phyloP scores from a whole-genome alignment of 192 early-diverging fungal species.

The Powellomyces hirtus region DNA sequence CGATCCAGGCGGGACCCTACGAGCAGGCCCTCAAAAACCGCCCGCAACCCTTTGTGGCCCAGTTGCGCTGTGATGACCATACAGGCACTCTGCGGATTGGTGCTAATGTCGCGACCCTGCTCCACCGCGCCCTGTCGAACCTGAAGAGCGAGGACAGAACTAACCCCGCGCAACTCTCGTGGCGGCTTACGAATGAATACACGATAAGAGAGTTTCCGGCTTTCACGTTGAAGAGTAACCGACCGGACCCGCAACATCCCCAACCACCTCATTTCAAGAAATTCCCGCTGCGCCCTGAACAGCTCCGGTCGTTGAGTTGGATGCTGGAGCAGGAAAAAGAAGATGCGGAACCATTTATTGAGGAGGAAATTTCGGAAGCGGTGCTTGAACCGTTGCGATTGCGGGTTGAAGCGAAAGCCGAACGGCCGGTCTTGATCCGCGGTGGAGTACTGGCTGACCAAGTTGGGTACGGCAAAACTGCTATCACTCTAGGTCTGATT shows the following conservation, averaged over 20 bases:
- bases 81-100: conserved; percentile 35
- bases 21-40: conserved; percentile 44
- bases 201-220: not conserved
- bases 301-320: conserved; percentile 46
- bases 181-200: conserved; percentile 29
- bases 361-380: conserved; percentile 46
- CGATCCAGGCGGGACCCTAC: conserved; percentile 38
- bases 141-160: not conserved
- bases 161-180: conserved; percentile 21
- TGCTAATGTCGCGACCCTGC: conserved; percentile 37
- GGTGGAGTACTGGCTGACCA: conserved; percentile 50
- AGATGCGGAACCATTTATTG: conserved; percentile 26
- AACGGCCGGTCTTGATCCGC: conserved; percentile 31
- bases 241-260: conserved; percentile 22
- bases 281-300: conserved; percentile 39
- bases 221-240: conserved; percentile 34
- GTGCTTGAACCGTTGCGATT: conserved; percentile 33
- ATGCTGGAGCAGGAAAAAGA: conserved; percentile 43
- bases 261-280: conserved; percentile 46
- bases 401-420: conserved; percentile 40
- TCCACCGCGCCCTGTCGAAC: conserved; percentile 38
- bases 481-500: conserved; percentile 46
- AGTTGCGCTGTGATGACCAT: conserved; percentile 19
- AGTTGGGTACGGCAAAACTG: conserved; percentile 53
- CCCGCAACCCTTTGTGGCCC: conserved; percentile 38